A percentile compares a stretch with the other conserved stretches of the same genome.
Conservation (phyloP, 495 filamentous ascomycete species). For the Tuber aestivum region DNA sequence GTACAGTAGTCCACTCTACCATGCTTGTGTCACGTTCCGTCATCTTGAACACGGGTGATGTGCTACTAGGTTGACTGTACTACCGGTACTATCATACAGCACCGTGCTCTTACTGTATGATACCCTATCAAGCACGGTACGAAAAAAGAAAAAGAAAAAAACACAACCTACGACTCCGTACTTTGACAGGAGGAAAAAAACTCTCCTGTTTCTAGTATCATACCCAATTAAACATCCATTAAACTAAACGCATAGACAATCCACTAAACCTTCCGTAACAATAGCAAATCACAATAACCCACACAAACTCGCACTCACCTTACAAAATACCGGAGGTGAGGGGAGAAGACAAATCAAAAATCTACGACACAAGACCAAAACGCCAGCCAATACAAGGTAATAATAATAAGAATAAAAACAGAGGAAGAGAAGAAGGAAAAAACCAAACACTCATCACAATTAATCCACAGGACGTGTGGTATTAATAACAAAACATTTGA, state of each 20-base stretch:
- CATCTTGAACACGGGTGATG: neutral
- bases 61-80: neutral
- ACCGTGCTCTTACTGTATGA: too few relatives aligned
- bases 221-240: neutral
- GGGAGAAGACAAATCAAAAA: neutral
- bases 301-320: neutral
- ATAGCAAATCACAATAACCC: neutral
- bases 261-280: neutral
- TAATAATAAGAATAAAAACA: too few relatives aligned
- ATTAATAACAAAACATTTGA: neutral
- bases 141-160: too few relatives aligned
- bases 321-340: neutral
- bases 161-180: neutral
- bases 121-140: too few relatives aligned
- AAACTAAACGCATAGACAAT: neutral
- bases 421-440: neutral
- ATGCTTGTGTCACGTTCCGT: neutral
- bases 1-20: too few relatives aligned
- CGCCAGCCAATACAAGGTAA: neutral
- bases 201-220: too few relatives aligned
- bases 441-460: too few relatives aligned
- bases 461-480: too few relatives aligned
- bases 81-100: neutral
- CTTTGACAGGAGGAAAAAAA: too few relatives aligned
- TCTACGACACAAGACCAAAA: slow-evolving; percentile 2